Base-by-base conservation (phyloP, 1,284 basidiomycete species). In the Puccinia sorghi region DNA sequence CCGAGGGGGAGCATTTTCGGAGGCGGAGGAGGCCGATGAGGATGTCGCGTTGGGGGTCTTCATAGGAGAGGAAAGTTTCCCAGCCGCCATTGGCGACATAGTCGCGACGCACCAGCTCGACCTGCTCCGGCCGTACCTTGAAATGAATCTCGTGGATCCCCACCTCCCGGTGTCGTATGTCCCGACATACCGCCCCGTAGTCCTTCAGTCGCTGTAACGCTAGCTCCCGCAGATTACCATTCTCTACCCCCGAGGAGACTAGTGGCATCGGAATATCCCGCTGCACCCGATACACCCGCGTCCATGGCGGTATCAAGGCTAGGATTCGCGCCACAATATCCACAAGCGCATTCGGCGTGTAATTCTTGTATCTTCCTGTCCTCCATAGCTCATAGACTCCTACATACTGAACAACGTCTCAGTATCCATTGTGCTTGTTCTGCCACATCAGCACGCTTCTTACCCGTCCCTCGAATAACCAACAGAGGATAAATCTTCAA, bases 21-120 rank as follows among this genome's bases (percentile, higher is more conserved):
- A 99, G 86, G 22, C 97, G 90, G 69, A 99, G 87, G 39, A 99
- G 86, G 13, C 97, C 97, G 79, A 99, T 91, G 70, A 99, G 90
- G 83, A 99, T 99, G 83, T 99, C 97, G 80, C 90, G 90, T 84
- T 94, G 93, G 3, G 96, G 95, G 85, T 99, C 97, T 86, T 99
- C 97, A 84, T 99, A 99, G 25, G 94, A 95, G 20, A 99, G 87
- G 89, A 99, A 99, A 0, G 96, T 98, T 86, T 99, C 97, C 97
- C 97, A 99, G 32, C 96, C 66, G 13, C 93, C 96, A 83, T 99
- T 99, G 39, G 97, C 97, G 2, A 92, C 88, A 85, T 99, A 99
- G 85, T 99, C 97, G 70, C 97, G 88, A 73, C 97, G 90, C 50
- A 99, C 89, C n/a, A 99, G 90, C 85, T 99, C 97, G 76, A 97